These are phyloP conservation scores for Xylariaceae sp. DNA, from an alignment of 2,329 filamentous ascomycete genomes.

Conservation along the genomic window DNA sequence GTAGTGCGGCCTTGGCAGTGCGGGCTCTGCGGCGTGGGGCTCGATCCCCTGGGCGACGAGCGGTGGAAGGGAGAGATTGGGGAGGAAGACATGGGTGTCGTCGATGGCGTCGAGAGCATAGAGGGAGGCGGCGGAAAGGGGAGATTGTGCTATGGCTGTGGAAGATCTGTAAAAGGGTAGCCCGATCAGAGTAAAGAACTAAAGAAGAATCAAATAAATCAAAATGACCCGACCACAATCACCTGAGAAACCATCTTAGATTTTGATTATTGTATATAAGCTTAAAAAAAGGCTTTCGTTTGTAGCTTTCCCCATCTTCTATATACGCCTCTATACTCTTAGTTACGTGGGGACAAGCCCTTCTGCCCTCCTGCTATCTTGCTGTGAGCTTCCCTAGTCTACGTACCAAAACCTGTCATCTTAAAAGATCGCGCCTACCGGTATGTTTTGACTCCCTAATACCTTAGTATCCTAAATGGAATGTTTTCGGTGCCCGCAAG, in stretches of 20 bases:
- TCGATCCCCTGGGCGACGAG: slow-evolving; percentile 67
- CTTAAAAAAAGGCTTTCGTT: too few species aligned
- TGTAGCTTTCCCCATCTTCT: slow-evolving; percentile 1
- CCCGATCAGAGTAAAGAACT: not conserved
- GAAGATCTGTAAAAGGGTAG: slow-evolving; percentile 64
- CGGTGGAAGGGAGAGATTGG: slow-evolving; percentile 68
- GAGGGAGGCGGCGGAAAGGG: slow-evolving; percentile 26
- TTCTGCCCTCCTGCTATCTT: not conserved
- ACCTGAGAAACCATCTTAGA: too few species aligned
- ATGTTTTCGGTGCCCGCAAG: not conserved
- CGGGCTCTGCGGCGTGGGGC: slow-evolving; percentile 70
- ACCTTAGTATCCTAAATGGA: slow-evolving; percentile 4
- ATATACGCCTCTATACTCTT: slow-evolving; percentile 13
- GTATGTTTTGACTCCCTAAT: not conserved
- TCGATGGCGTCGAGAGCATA: slow-evolving; percentile 23
- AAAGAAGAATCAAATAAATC: not conserved
- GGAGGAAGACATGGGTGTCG: slow-evolving; percentile 39
- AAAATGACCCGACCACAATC: too few species aligned
- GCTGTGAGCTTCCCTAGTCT: slow-evolving; percentile 10
- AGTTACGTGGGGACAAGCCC: not conserved
- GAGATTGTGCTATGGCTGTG: slow-evolving; percentile 75
- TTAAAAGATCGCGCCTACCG: slow-evolving; percentile 14
- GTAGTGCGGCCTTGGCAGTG: slow-evolving; percentile 53
- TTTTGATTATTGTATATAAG: too few species aligned
- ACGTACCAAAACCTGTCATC: not conserved